Conservation (phyloP, 306 rosid species). For the Geum urbanum region DNA sequence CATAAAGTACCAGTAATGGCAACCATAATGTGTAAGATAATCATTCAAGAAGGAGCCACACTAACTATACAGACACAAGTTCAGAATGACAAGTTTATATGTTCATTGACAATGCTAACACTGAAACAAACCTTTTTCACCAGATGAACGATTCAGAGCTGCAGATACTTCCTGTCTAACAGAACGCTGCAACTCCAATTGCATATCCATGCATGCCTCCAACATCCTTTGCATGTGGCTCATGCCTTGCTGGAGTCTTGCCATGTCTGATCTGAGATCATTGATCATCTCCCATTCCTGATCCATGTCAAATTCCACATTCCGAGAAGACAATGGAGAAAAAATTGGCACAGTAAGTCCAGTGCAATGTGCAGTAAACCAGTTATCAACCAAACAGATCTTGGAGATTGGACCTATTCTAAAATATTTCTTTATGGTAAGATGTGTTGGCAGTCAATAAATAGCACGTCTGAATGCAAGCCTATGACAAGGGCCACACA, state of each 20-base stretch:
- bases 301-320: constrained; percentile 23
- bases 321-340: constrained; percentile 2
- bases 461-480: neutral
- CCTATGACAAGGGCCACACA: neutral
- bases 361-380: neutral
- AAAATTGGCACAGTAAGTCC: neutral
- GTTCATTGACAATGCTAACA: neutral
- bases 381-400: neutral
- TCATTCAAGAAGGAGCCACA: neutral
- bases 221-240: constrained; percentile 99
- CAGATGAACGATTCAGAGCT: constrained; percentile 81
- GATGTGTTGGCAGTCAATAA: neutral
- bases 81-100: neutral
- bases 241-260: constrained; percentile 99
- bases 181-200: constrained; percentile 97
- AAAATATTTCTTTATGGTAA: neutral
- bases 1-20: neutral
- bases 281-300: constrained; percentile 99
- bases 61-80: neutral
- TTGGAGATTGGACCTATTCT: neutral
- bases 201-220: constrained; percentile 99
- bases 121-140: constrained; percentile 59
- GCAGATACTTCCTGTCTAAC: constrained; percentile 99
- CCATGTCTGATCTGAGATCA: constrained; percentile 92
- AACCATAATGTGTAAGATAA: neutral